phyloP scores from a whole-genome alignment of 768 basidiomycete species.

The Hygrocybe coccinea region DNA sequence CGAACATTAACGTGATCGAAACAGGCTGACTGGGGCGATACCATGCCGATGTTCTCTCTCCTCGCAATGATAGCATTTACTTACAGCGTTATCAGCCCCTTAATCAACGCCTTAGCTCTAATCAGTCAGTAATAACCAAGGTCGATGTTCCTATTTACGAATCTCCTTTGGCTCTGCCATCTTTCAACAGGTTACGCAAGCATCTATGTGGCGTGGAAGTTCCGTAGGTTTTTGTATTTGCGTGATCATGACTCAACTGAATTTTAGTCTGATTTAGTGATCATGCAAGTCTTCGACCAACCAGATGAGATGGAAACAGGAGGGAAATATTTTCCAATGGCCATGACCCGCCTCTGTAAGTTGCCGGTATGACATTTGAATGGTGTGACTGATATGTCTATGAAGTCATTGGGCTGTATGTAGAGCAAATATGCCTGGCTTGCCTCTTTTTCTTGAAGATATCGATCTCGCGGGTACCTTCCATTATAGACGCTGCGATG shows the following conservation, averaged over 20 bases:
- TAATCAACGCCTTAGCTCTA: constrained; percentile 61
- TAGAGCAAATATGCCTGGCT: constrained; percentile 60
- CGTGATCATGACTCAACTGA: background rate
- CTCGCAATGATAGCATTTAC: constrained; percentile 50
- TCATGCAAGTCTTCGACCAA: constrained; percentile 31
- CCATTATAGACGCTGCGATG: constrained; percentile 42
- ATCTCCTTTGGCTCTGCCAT: background rate
- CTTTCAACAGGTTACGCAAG: constrained; percentile 42
- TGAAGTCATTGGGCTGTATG: constrained; percentile 63
- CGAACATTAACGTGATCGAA: background rate
- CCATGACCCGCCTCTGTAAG: constrained; percentile 32
- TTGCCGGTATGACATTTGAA: constrained; percentile 7
- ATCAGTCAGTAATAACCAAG: constrained; percentile 36
- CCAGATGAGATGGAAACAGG: constrained; percentile 10
- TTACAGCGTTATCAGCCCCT: constrained; percentile 59
- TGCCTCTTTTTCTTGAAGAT: constrained; percentile 64
- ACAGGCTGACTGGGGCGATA: constrained; percentile 47
- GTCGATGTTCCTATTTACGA: background rate
- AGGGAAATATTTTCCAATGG: constrained; percentile 9
- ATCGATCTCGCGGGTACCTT: constrained; percentile 30
- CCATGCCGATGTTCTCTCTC: constrained; percentile 48
- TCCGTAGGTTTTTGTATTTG: constrained; percentile 31
- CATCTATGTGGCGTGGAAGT: constrained; percentile 59
- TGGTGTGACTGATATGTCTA: constrained; percentile 7
- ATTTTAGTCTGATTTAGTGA: constrained; percentile 28